phyloP scores from a whole-genome alignment of 805 yeast species.

The Cephaloascus albidus region DNA sequence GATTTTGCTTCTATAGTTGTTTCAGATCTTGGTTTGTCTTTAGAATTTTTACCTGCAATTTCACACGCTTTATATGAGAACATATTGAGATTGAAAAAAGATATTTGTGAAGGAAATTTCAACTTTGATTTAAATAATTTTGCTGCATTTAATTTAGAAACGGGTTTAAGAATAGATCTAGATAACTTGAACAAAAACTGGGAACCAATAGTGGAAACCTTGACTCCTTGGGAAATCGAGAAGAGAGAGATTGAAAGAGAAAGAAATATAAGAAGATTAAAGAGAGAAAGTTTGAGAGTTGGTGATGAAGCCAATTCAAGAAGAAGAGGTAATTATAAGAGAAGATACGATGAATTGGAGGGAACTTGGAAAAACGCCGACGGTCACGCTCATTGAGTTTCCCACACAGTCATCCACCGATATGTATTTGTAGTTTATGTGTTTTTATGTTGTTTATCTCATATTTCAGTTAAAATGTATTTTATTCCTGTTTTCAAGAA shows the following conservation, averaged over 20 bases:
- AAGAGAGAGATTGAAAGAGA: slow-evolving; percentile 92
- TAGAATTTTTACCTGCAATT: slow-evolving; percentile 86
- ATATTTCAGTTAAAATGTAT: background rate
- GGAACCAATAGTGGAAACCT: slow-evolving; percentile 80
- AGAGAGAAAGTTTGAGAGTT: slow-evolving; percentile 80
- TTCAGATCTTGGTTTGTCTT: slow-evolving; percentile 70
- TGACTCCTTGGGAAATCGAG: slow-evolving; percentile 90
- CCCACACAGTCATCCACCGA: too few relatives aligned
- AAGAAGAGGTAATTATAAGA: slow-evolving; percentile 35
- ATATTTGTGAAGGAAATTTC: slow-evolving; percentile 55
- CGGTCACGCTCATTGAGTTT: too few relatives aligned
- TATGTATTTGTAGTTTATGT: background rate
- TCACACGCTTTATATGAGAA: slow-evolving; percentile 82
- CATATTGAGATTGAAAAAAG: slow-evolving; percentile 66
- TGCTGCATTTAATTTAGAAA: slow-evolving; percentile 27
- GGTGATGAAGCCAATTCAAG: slow-evolving; percentile 32
- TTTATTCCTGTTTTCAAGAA: too few relatives aligned
- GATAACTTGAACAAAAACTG: slow-evolving; percentile 75
- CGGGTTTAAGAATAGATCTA: slow-evolving; percentile 64
- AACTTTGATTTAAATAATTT: slow-evolving; percentile 31
- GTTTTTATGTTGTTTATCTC: background rate
- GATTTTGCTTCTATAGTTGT: slow-evolving; percentile 76
- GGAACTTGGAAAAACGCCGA: slow-evolving; percentile 9
- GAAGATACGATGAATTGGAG: slow-evolving; percentile 45
- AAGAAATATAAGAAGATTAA: slow-evolving; percentile 81